Evolutionary conservation across 352 stramenopile genomes (phyloP), one percentile per base, ranked within the genome.

Genomic region (Globisporangium ultimum): DNA sequence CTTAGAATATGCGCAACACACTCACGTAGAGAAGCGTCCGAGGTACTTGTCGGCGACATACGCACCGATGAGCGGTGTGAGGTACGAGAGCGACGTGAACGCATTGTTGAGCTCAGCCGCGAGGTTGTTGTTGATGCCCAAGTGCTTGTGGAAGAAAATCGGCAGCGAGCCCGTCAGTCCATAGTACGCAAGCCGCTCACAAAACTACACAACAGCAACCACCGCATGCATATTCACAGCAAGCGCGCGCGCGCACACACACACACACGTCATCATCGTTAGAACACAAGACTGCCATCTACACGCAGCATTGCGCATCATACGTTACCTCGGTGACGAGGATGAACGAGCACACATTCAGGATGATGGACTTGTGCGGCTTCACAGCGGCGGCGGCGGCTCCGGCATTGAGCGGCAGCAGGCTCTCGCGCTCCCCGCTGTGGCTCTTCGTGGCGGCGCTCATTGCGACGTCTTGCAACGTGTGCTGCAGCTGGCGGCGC

Each of bases 61-160:
- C 21, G 86, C 86, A 43, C 84, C 86, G 15, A 93, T 66, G 49
- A 95, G 68, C 43, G 86, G 84, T 63, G 81, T 95, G 48, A 95
- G 75, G 57, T 95, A 91, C 60, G 79, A 93, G 17, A 91, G 73
- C 59, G 84, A 91, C 59, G 83, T 87, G 60, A 95, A 89, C 13
- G 80, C 84, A n/a, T 74, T 84, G 72, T 93, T 93, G 58, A 95
- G 77, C 64, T 95, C 86, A 14, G 86, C 92, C n/a, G 86, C 79
- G 22, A 92, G 69, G 58, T 93, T 86, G 32, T 69, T 91, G 67
- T 70, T 83, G 20, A 93, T 70, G 12, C 83, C 82, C 54, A 93
- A 56, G 67, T 93, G 80, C 58, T 90, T 91, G 68, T 88, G 86
- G 68, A 95, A 95, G 69, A 93, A 95, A 63, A 95, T 93, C 2